phyloP scores from a whole-genome alignment of 108 stramenopile genomes.

The Discostella stelligeroides region DNA sequence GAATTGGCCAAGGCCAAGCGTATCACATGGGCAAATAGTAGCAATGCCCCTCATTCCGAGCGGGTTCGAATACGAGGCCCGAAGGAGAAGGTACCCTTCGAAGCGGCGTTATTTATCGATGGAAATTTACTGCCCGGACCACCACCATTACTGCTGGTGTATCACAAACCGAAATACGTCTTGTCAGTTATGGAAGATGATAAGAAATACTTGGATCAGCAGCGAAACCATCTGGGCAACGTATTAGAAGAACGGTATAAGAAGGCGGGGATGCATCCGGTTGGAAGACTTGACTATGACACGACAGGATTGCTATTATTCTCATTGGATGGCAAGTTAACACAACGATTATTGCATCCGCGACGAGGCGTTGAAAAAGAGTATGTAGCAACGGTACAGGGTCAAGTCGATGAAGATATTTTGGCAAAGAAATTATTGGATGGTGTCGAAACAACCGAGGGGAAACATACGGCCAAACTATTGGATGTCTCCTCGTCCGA shows the following conservation, averaged over 20 bases:
- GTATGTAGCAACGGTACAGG: conserved; percentile 77
- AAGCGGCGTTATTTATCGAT: conserved; percentile 67
- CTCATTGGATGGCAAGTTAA: conserved; percentile 71
- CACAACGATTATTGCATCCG: conserved; percentile 82
- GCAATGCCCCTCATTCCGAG: conserved; percentile 33
- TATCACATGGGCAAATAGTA: conserved; percentile 40
- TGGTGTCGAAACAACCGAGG: conserved; percentile 75
- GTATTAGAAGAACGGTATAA: conserved; percentile 39
- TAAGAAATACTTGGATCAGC: conserved; percentile 50
- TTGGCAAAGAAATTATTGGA: conserved; percentile 52
- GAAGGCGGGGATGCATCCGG: conserved; percentile 75
- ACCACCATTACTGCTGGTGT: conserved; percentile 66
- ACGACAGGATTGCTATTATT: conserved; percentile 82
- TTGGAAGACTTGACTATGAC: conserved; percentile 88
- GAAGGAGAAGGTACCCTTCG: conserved; percentile 63
- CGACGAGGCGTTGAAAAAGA: conserved; percentile 75
- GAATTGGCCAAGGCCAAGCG: conserved; percentile 65
- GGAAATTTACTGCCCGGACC: conserved; percentile 62
- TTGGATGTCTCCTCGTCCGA: conserved; percentile 39
- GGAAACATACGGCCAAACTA: conserved; percentile 63
- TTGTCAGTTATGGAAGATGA: conserved; percentile 75
- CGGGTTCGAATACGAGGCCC: conserved; percentile 55
- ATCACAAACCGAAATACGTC: conserved; percentile 88
- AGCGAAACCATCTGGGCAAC: conserved; percentile 47
- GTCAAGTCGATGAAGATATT: conserved; percentile 53